These are phyloP conservation scores for Trichoderma citrinoviride DNA, from an alignment of 2,329 filamentous ascomycete species.

Conservation along the genomic window DNA sequence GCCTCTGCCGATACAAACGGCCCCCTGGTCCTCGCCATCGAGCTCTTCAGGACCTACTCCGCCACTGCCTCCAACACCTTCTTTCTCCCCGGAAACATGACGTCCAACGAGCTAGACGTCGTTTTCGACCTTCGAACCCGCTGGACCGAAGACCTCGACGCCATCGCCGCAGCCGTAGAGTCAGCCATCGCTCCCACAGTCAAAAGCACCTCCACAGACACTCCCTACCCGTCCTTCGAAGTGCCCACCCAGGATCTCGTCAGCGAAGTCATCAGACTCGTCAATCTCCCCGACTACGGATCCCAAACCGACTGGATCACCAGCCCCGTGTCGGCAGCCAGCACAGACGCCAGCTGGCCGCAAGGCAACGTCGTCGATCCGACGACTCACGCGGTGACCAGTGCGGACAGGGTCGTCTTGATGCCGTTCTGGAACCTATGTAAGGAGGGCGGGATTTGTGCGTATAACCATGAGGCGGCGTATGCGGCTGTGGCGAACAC, in stretches of 20 bases:
- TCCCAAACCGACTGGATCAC: conserved; percentile 1
- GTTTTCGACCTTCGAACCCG: conserved; percentile 22
- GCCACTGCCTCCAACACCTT: not conserved
- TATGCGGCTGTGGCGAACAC: conserved; percentile 12
- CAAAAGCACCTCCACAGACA: too few relatives aligned
- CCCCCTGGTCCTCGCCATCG: not conserved
- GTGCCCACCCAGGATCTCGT: conserved; percentile 9
- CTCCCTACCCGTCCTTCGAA: conserved; percentile 20
- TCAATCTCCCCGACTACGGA: not conserved
- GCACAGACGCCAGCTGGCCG: conserved; percentile 19
- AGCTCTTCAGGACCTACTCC: not conserved
- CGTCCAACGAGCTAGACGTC: conserved; percentile 19
- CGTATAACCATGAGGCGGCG: conserved; percentile 19
- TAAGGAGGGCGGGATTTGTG: not conserved
- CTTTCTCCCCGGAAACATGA: conserved; percentile 9
- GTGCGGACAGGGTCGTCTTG: conserved; percentile 13
- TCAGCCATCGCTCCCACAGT: too few relatives aligned
- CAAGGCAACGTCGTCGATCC: conserved; percentile 11
- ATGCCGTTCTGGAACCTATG: conserved; percentile 20
- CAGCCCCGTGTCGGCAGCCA: conserved; percentile 6
- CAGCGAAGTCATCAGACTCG: conserved; percentile 10
- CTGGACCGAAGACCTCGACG: conserved; percentile 16
- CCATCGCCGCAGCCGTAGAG: conserved; percentile 17
- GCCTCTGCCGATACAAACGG: not conserved
- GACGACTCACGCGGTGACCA: not conserved